Conservation (phyloP, 2,329 filamentous ascomycete genomes). For the Colletotrichum eremochloae region DNA sequence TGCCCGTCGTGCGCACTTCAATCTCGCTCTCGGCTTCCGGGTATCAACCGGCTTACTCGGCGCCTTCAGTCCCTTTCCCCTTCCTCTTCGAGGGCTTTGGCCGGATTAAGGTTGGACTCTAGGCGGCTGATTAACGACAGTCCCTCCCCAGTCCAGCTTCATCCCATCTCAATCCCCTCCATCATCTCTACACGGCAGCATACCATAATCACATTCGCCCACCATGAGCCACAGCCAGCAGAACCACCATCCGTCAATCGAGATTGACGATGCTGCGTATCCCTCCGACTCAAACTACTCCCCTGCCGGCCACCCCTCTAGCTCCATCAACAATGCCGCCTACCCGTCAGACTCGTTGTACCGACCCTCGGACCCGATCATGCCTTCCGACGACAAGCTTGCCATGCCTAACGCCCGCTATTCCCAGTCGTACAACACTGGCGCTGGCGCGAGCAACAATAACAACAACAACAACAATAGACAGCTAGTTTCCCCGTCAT, state of each 20-base stretch:
- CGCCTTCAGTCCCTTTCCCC: not conserved
- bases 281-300: constrained; percentile 31
- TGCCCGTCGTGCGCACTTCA: not conserved
- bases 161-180: not conserved
- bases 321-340: constrained; percentile 39
- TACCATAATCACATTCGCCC: constrained; percentile 4
- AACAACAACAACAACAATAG: not conserved
- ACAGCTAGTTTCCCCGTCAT: constrained; percentile 13
- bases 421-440: constrained; percentile 33
- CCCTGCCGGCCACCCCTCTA: constrained; percentile 22
- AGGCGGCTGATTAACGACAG: constrained; percentile 8
- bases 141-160: not conserved
- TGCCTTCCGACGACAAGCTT: constrained; percentile 37
- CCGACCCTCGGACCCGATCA: constrained; percentile 29
- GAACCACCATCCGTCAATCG: constrained; percentile 29
- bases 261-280: constrained; percentile 31
- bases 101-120: constrained; percentile 8
- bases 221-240: constrained; percentile 32
- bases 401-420: constrained; percentile 36
- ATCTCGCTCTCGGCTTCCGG: not conserved
- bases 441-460: not conserved
- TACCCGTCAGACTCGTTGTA: constrained; percentile 41
- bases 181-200: not conserved
- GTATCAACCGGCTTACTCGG: not conserved
- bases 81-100: not conserved